Evolutionary conservation across 2,329 filamentous ascomycete genomes (phyloP).

Genomic region (Colletotrichum echinochloae): DNA sequence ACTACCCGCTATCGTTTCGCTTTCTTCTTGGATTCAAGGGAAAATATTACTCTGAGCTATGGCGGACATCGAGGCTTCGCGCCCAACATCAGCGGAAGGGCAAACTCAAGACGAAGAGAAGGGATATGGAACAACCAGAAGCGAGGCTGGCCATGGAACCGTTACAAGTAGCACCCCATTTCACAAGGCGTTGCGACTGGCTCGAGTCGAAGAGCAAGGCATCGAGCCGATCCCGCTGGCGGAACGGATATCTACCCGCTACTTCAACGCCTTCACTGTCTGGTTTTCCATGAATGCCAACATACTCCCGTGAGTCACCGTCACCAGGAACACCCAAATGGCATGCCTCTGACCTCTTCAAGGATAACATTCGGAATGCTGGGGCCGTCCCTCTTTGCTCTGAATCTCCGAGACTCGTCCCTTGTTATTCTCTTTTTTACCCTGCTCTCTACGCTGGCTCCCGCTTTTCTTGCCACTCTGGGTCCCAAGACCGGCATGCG

Average conservation of each 20-base stretch:
- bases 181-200: slow-evolving; percentile 25
- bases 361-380: slow-evolving; percentile 74
- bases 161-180: background rate
- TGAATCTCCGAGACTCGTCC: slow-evolving; percentile 66
- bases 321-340: slow-evolving; percentile 28
- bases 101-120: slow-evolving; percentile 6
- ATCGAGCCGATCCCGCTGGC: slow-evolving; percentile 57
- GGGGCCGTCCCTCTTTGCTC: slow-evolving; percentile 65
- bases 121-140: background rate
- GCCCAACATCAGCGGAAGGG: background rate
- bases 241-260: slow-evolving; percentile 54
- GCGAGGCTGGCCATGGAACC: background rate
- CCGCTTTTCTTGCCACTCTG: slow-evolving; percentile 68
- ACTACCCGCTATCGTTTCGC: background rate
- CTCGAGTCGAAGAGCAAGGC: slow-evolving; percentile 57
- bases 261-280: slow-evolving; percentile 60
- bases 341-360: background rate
- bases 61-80: slow-evolving; percentile 20
- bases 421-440: slow-evolving; percentile 74
- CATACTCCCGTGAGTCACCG: slow-evolving; percentile 53
- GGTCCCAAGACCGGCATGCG: slow-evolving; percentile 73
- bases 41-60: background rate
- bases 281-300: slow-evolving; percentile 64
- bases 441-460: slow-evolving; percentile 63
- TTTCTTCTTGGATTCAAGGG: background rate